Evolutionary conservation across 1,139 yeast genomes (phyloP).

Genomic region (Candida anutae): DNA sequence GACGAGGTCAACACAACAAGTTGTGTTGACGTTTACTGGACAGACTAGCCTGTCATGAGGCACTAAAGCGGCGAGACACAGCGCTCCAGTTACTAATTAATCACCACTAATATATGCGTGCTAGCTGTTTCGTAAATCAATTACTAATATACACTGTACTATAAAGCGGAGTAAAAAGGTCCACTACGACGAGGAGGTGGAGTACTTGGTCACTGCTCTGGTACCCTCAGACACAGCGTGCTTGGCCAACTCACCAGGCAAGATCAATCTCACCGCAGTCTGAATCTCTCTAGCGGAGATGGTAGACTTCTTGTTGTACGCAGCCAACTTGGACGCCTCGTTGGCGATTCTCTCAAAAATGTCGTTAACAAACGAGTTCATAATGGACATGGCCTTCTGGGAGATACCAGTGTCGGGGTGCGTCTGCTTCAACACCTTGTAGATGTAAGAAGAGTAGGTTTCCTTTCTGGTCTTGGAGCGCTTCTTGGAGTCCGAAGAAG

Average conservation of each 20-base stretch:
- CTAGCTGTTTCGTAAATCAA: slow-evolving; percentile 2
- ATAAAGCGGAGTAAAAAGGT: slow-evolving; percentile 5
- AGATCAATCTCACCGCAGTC: slow-evolving; percentile 97
- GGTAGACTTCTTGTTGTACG: slow-evolving; percentile 98
- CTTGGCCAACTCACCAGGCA: slow-evolving; percentile 99
- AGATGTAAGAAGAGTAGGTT: slow-evolving; percentile 96
- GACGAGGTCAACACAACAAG: no score
- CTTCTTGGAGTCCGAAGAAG: slow-evolving; percentile 77
- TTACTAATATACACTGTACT: slow-evolving; percentile 6
- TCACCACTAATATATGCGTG: no score
- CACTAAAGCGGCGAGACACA: background rate
- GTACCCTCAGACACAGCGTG: slow-evolving; percentile 99
- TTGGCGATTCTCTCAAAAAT: slow-evolving; percentile 92
- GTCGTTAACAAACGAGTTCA: slow-evolving; percentile 98
- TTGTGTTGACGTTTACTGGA: no score
- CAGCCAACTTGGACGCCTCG: slow-evolving; percentile 99
- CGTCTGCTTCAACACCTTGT: slow-evolving; percentile 97
- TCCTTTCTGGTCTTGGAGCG: slow-evolving; percentile 97
- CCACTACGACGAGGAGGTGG: slow-evolving; percentile 61
- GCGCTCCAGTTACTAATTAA: no score
- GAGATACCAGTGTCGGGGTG: slow-evolving; percentile 99
- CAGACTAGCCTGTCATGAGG: background rate
- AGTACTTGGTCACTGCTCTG: slow-evolving; percentile 99
- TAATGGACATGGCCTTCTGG: slow-evolving; percentile 97
- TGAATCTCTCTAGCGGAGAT: slow-evolving; percentile 99